phyloP scores from a whole-genome alignment of 257 asterid genomes.

The Solanum peruvianum region DNA sequence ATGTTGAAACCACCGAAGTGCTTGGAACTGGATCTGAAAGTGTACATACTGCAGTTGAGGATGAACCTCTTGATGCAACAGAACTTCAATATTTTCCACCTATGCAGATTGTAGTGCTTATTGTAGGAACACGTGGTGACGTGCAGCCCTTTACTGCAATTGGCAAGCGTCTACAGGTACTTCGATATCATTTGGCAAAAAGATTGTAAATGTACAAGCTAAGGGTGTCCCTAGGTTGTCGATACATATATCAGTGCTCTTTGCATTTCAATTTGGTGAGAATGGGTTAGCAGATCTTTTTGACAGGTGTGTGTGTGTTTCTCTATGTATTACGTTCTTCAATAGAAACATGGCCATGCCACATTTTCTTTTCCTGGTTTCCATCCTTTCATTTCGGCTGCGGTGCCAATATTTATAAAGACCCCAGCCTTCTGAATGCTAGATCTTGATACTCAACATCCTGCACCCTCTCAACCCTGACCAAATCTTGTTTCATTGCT shows the following conservation, averaged over 20 bases:
- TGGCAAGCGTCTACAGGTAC: slow-evolving; percentile 78
- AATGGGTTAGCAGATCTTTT: background rate
- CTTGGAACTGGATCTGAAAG: slow-evolving; percentile 31
- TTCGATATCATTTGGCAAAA: background rate
- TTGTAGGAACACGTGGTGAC: slow-evolving; percentile 97
- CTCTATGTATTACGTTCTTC: background rate
- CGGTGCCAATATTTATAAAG: background rate
- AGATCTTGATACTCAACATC: background rate
- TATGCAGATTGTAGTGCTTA: slow-evolving; percentile 80
- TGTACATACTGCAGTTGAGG: slow-evolving; percentile 33
- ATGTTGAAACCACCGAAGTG: slow-evolving; percentile 42
- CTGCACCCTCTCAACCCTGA: background rate
- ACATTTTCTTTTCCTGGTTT: background rate
- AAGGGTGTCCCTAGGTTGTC: background rate
- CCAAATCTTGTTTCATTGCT: background rate
- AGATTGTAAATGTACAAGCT: background rate
- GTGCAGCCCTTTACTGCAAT: slow-evolving; percentile 97
- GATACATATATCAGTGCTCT: background rate
- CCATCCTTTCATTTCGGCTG: background rate
- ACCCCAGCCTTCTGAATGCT: background rate
- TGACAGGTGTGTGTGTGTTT: background rate
- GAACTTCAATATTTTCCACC: slow-evolving; percentile 72
- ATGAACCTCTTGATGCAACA: slow-evolving; percentile 49
- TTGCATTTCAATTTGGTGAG: background rate
- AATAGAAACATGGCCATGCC: background rate